Base-by-base conservation (phyloP, 208 protist species). In the Trypanosomatidae sp. region DNA sequence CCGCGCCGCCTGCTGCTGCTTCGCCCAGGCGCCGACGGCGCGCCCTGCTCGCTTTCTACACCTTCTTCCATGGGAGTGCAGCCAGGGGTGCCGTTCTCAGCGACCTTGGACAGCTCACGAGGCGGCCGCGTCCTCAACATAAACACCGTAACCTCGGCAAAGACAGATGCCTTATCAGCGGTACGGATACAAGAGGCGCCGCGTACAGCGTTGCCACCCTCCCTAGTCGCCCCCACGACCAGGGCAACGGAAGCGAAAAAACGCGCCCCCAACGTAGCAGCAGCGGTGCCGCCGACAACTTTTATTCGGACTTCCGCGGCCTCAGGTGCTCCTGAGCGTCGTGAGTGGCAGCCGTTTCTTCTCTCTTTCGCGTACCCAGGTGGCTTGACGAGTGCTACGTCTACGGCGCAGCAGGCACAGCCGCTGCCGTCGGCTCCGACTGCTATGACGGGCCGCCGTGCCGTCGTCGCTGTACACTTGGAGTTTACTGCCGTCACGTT, bases 1-100 rank as follows among this genome's bases (percentile, higher is more conserved):
- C 64, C 64, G 46, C 64, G 64, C 25, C 64, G 64, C n/a, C 6
- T 68, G 25, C 41, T 68, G n/a, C 64, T 68, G 0, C 64, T 68
- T 36, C 44, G 64, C 64, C 28, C 64, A 28, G 44, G n/a, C n/a
- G n/a, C 25, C 12, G 64, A 15, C 12, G n/a, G 25, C 17, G 64
- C 25, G 3, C 25, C 64, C 39, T 5, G 39, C 2, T 30, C 64
- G 0, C 64, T 39, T 28, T 22, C 44, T n/a, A 36, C 43, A n/a
- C 5, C 43, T 12, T 19, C 44, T 44, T 53, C 64, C 13, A 39
- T 10, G n/a, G 46, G n/a, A 28, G 46, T 39, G 28, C n/a, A 28
- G 28, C 44, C 64, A 47, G 22, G 25, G 64, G 44, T 19, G 25
- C 44, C 25, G 41, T 13, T 50, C 28, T 33, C 64, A 39, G 28